Evolutionary conservation across 805 yeast genomes (phyloP).

Genomic region (Brettanomyces bruxellensis): DNA sequence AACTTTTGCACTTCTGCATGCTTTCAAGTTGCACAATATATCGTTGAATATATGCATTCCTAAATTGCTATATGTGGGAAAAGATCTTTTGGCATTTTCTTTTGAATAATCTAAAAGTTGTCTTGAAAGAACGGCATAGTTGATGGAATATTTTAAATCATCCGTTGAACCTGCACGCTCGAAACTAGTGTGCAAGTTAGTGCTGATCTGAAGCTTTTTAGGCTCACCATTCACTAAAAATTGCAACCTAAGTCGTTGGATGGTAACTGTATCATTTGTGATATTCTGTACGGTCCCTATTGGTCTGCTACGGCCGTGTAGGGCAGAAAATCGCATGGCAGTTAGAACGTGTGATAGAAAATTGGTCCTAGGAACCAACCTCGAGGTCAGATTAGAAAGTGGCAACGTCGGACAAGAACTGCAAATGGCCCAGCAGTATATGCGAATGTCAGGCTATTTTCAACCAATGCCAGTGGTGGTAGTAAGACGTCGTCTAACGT

Average conservation of each 20-base stretch:
- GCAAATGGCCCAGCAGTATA: no score
- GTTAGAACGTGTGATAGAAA: no score
- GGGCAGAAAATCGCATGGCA: no score
- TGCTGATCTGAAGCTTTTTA: conserved; percentile 24
- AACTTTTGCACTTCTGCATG: conserved; percentile 11
- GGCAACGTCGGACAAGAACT: no score
- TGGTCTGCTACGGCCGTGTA: neutral
- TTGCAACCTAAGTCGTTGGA: conserved; percentile 36
- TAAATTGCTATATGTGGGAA: conserved; percentile 33
- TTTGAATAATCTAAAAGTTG: conserved; percentile 48
- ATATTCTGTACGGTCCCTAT: neutral
- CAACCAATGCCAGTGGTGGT: no score
- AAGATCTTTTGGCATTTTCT: conserved; percentile 29
- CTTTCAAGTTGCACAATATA: conserved; percentile 12
- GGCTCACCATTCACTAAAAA: conserved; percentile 8
- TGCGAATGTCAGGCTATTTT: no score
- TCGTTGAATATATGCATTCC: conserved; percentile 12
- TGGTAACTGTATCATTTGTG: conserved; percentile 29
- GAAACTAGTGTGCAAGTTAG: conserved; percentile 58
- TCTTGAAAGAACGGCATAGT: conserved; percentile 78
- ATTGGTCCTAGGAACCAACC: no score
- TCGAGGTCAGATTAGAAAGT: no score
- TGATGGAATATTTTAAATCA: conserved; percentile 72
- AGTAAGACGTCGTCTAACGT: no score
- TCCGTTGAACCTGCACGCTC: conserved; percentile 70